These are phyloP conservation scores for Euphorbia pulcherrima DNA, from an alignment of 345 rosid genomes.

Conservation along the genomic window DNA sequence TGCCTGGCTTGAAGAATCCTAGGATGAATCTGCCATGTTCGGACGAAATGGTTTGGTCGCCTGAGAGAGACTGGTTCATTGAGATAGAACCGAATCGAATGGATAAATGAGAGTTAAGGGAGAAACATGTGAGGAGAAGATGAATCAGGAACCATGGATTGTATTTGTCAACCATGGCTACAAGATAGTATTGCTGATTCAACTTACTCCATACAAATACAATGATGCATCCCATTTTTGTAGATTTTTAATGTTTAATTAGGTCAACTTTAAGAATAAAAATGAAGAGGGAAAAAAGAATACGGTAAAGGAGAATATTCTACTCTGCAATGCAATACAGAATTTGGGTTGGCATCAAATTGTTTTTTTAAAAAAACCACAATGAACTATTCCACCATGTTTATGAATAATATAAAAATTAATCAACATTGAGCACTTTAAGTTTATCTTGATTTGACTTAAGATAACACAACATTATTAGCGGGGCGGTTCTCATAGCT, in stretches of 20 bases:
- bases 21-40: constrained; percentile 10
- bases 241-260: not conserved
- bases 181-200: not conserved
- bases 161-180: constrained; percentile 15
- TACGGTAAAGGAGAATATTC: not conserved
- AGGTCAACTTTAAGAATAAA: not conserved
- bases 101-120: constrained; percentile 4
- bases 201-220: not conserved
- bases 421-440: too few relatives aligned
- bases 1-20: constrained; percentile 33
- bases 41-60: constrained; percentile 24
- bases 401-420: too few relatives aligned
- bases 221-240: not conserved
- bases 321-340: not conserved
- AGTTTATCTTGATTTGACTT: too few relatives aligned
- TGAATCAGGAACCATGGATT: constrained; percentile 12
- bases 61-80: constrained; percentile 10
- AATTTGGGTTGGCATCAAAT: too few relatives aligned
- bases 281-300: too few relatives aligned
- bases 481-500: too few relatives aligned
- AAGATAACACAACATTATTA: too few relatives aligned
- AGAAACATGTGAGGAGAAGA: constrained; percentile 16
- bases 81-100: not conserved
- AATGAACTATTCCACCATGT: too few relatives aligned
- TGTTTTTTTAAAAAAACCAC: too few relatives aligned